These are phyloP conservation scores for Lavandula angustifolia DNA, from an alignment of 257 asterid genomes.

Conservation along the genomic window DNA sequence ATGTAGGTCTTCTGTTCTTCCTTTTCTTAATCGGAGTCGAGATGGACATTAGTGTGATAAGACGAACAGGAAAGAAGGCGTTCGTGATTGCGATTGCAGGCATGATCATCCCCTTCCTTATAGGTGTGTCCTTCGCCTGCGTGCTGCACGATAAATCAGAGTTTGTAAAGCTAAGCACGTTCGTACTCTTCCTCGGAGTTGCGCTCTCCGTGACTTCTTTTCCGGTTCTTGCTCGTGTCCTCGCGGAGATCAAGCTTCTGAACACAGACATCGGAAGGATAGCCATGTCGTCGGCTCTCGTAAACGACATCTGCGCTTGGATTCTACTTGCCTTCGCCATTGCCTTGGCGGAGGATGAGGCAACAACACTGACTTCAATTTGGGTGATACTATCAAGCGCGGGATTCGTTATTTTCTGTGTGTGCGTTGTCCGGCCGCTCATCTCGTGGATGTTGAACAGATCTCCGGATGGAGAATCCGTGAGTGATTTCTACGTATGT, in stretches of 20 bases:
- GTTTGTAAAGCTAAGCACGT: constrained; percentile 59
- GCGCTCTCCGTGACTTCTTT: constrained; percentile 87
- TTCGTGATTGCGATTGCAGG: constrained; percentile 65
- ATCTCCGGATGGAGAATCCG: constrained; percentile 75
- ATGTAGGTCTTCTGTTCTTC: constrained; percentile 87
- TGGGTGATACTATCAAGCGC: constrained; percentile 78
- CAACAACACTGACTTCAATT: constrained; percentile 55
- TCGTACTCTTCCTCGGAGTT: constrained; percentile 86
- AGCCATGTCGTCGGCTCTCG: constrained; percentile 85
- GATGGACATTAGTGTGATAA: constrained; percentile 84
- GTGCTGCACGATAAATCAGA: constrained; percentile 50
- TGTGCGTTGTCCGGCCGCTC: constrained; percentile 58
- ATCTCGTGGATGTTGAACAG: constrained; percentile 50
- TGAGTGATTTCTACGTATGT: constrained; percentile 70
- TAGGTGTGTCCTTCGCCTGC: constrained; percentile 70
- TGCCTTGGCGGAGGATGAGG: constrained; percentile 76
- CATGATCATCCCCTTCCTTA: constrained; percentile 72
- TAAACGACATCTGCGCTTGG: constrained; percentile 98
- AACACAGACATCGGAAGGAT: constrained; percentile 80
- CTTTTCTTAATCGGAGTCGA: constrained; percentile 89
- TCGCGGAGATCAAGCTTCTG: constrained; percentile 89
- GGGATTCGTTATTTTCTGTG: constrained; percentile 54
- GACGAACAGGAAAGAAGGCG: constrained; percentile 66
- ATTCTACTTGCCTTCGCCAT: constrained; percentile 73
- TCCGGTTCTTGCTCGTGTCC: constrained; percentile 86